Evolutionary conservation across 345 rosid species (phyloP), one percentile per base, ranked within the genome.

Genomic region (Syzygium jambos): DNA sequence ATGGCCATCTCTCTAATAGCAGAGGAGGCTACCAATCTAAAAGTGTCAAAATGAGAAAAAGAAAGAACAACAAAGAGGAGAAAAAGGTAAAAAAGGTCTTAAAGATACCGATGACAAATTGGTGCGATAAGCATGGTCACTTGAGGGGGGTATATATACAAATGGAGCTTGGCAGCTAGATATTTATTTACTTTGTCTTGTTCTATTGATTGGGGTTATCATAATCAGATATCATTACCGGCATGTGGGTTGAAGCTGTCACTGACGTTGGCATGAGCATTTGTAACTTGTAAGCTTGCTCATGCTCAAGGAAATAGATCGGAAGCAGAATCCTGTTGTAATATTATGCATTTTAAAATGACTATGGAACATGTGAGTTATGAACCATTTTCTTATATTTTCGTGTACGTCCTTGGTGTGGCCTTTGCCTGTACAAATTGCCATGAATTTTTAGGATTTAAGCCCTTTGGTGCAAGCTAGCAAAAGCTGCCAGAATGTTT

Each of bases 181-280:
- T 86, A 88, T 86, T 86, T 82, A 83, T 83, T 6, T 56, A 63
- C 16, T 82, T 54, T 84, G 88, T 89, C 88, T 27, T 46, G 43
- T 86, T 43, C 52, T 23, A 85, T 82, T 51, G 84, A 80, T 65
- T 34, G 3, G 21, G 51, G 19, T 4, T 16, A 21, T 22, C 73
- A 41, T 9, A 7, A 12, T 43, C 11, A 3, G 30, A 63, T 23
- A 51, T n/a, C 52, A 17, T 13, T 6, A 84, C 46, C n/a, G 25
- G 68, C 91, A 90, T 88, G 91, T 91, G 93, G 88, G 78, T 19
- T 51, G 38, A 86, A 90, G 93, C 94, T 93, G 92, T 88, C 93
- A 88, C 90, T 90, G 86, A 88, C 94, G 90, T 49, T 16, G 87
- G 22, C 17, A 13, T 57, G 17, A 85, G 23, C 19, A 34, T 49